These are phyloP conservation scores for Penicillium paxilli DNA, from an alignment of 495 filamentous ascomycete species.

Conservation along the genomic window DNA sequence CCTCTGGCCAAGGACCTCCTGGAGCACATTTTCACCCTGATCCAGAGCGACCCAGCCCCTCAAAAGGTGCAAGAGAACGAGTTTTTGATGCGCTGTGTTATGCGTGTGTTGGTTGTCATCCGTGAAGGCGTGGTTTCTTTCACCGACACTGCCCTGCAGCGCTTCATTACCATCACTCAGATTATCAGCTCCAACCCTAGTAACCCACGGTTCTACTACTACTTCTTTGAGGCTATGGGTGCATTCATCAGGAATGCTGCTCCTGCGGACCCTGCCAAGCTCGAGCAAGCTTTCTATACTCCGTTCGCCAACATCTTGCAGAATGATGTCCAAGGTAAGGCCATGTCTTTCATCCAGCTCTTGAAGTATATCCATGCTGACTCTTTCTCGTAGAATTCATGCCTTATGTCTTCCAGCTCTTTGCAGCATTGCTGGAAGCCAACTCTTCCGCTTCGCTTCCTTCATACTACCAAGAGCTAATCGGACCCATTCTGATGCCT, in stretches of 20 bases:
- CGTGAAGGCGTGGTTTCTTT: slow-evolving; percentile 72
- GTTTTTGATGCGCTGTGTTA: slow-evolving; percentile 96
- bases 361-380: slow-evolving; percentile 15
- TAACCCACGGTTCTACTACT: slow-evolving; percentile 98
- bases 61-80: slow-evolving; percentile 98
- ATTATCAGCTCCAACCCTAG: slow-evolving; percentile 91
- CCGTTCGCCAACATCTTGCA: slow-evolving; percentile 75
- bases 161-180: slow-evolving; percentile 81
- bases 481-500: slow-evolving; percentile 72
- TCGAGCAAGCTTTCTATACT: slow-evolving; percentile 74
- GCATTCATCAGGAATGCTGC: slow-evolving; percentile 85
- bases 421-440: slow-evolving; percentile 82
- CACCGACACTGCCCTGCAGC: slow-evolving; percentile 69
- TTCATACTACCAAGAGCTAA: slow-evolving; percentile 71
- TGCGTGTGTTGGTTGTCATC: slow-evolving; percentile 93
- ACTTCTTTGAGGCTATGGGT: slow-evolving; percentile 93
- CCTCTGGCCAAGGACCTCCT: slow-evolving; percentile 82
- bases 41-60: slow-evolving; percentile 75
- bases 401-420: slow-evolving; percentile 95
- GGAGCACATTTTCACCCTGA: slow-evolving; percentile 87
- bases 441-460: slow-evolving; percentile 73
- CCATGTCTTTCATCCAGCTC: not conserved
- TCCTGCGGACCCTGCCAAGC: slow-evolving; percentile 63
- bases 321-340: slow-evolving; percentile 74
- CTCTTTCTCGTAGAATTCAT: slow-evolving; percentile 68